Evolutionary conservation across 2,329 filamentous ascomycete genomes (phyloP), one percentile per base, ranked within the genome.

Genomic region (Laburnicola sp.): DNA sequence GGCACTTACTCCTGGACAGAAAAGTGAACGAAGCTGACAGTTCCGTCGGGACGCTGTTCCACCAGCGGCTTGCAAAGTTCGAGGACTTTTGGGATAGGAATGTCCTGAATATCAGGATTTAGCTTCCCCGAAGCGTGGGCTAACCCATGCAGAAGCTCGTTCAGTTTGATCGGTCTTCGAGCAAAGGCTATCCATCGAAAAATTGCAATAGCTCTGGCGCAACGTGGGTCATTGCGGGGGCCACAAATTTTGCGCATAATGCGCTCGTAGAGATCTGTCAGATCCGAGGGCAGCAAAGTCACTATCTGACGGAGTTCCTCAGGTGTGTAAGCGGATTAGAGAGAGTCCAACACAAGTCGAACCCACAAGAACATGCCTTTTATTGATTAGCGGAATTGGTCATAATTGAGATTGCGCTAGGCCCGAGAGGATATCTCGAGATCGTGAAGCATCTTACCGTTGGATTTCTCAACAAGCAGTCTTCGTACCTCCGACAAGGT

Each of bases 21-120:
- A 31, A 62, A 63, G 44, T 65, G 62, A 23, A 60, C 49, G 23
- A 60, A 51, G 23, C 42, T 45, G 11, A 65, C 38, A 4, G 52
- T 51, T 4, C 51, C 45, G 31, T 55, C 51, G 10, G 46, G 30
- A 25, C 43, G 49, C 31, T 62, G 57, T 39, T 65, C 62, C 10
- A 65, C 49, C 8, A 65, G 21, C 26, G 64, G 65, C 35, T 61
- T 61, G 54, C 63, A 68, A 68, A 60, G 45, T 40, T 65, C 57
- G 2, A 67, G 48, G 23, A 64, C 42, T 31, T 53, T n/a, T 8
- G 56, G 48, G 3, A 64, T 40, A 9, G 42, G 38, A 6, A 50
- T 30, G n/a, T 30, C 50, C 21, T 36, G 48, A 11, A 48, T 38
- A 16, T 57, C 31, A 22, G 58, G 35, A 11, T 37, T 45, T 4